phyloP scores from a whole-genome alignment of 108 stramenopile species.

The Fistulifera solaris region DNA sequence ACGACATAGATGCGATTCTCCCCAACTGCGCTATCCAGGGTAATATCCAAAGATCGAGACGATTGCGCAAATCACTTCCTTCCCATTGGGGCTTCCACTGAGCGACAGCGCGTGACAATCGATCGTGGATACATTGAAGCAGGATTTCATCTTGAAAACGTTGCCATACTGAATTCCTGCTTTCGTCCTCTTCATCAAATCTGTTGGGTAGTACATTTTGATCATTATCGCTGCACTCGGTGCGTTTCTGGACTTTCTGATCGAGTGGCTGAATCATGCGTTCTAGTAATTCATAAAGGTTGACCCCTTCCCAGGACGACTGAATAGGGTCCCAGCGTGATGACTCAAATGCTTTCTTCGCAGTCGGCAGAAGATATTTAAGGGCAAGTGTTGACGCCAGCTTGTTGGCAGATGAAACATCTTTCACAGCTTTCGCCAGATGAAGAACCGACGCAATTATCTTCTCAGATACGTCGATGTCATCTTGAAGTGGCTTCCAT shows the following conservation, averaged over 20 bases:
- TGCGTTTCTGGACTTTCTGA: too few relatives aligned
- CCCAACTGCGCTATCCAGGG: slow-evolving; percentile 76
- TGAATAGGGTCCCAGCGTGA: slow-evolving; percentile 54
- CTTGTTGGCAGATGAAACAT: slow-evolving; percentile 15
- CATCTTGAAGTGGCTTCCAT: slow-evolving; percentile 42
- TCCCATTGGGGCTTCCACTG: slow-evolving; percentile 49
- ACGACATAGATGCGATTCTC: slow-evolving; percentile 33
- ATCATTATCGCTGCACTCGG: slow-evolving; percentile 20
- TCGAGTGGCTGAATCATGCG: too few relatives aligned
- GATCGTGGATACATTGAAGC: background rate
- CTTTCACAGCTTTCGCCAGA: slow-evolving; percentile 13
- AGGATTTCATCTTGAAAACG: slow-evolving; percentile 16
- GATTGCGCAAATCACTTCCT: slow-evolving; percentile 10
- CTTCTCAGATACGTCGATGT: slow-evolving; percentile 14
- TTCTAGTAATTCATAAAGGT: slow-evolving; percentile 36
- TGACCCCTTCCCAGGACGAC: slow-evolving; percentile 32
- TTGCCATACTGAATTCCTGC: background rate
- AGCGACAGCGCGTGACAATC: slow-evolving; percentile 17
- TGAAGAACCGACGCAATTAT: slow-evolving; percentile 22
- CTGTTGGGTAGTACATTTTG: slow-evolving; percentile 2
- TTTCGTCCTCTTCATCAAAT: background rate
- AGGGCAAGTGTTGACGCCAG: background rate
- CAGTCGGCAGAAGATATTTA: slow-evolving; percentile 34
- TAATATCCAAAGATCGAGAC: slow-evolving; percentile 61
- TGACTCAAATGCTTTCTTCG: slow-evolving; percentile 46